A percentile compares a stretch with the other conserved stretches of the same genome.
Evolutionary conservation across 2,329 filamentous ascomycete species (phyloP).

Genomic region (Diaporthe velutina): DNA sequence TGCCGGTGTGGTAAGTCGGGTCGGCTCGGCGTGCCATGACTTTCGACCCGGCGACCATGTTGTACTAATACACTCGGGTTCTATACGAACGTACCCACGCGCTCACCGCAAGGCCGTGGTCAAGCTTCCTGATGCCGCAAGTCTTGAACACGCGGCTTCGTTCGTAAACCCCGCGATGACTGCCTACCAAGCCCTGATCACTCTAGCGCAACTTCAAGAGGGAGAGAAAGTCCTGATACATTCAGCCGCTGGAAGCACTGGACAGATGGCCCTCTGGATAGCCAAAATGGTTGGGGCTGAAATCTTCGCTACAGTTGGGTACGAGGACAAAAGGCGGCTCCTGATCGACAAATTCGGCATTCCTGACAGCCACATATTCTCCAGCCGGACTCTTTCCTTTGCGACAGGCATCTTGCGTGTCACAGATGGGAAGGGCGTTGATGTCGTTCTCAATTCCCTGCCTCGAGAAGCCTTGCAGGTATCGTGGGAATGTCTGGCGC

Average conservation of each 20-base stretch:
- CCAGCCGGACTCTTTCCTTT: background rate
- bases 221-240: background rate
- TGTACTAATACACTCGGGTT: no score
- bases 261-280: background rate
- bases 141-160: no score
- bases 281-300: background rate
- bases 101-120: no score
- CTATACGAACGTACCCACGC: no score
- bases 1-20: slow-evolving; percentile 47
- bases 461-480: no score
- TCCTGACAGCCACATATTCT: slow-evolving; percentile 36
- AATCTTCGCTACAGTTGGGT: background rate
- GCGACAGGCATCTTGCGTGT: background rate
- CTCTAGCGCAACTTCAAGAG: background rate
- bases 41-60: no score
- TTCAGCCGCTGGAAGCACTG: background rate
- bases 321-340: background rate
- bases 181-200: background rate
- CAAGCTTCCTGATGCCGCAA: no score
- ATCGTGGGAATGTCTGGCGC: no score
- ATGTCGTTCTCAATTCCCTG: background rate
- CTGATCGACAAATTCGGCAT: slow-evolving; percentile 38
- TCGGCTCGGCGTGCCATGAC: slow-evolving; percentile 43
- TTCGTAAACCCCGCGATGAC: background rate
- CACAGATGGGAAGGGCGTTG: background rate